phyloP scores from a whole-genome alignment of 1,284 basidiomycete genomes.

The Leccinum griseonigrum region DNA sequence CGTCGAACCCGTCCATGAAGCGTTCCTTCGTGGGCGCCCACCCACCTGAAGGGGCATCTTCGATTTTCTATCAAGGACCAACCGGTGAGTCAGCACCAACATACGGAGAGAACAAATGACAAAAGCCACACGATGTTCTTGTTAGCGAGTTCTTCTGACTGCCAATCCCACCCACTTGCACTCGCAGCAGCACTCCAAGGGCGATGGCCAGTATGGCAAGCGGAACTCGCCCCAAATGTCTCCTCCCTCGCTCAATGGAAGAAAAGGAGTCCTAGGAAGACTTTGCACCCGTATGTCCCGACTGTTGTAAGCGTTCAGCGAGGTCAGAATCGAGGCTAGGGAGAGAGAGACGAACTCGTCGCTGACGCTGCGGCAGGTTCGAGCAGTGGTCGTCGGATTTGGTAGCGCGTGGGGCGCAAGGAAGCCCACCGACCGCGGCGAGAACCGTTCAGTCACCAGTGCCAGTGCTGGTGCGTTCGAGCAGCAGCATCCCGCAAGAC shows the following conservation, averaged over 20 bases:
- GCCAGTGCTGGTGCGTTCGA: constrained; percentile 11
- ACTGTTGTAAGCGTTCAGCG: constrained; percentile 30
- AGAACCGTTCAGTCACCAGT: not conserved
- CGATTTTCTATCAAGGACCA: constrained; percentile 43
- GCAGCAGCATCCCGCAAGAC: constrained; percentile 18
- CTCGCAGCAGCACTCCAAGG: constrained; percentile 29
- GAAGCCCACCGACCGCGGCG: constrained; percentile 19
- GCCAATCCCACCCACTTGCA: constrained; percentile 60
- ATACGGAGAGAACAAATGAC: constrained; percentile 12
- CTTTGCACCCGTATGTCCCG: constrained; percentile 60
- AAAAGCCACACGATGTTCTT: constrained; percentile 48
- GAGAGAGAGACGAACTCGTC: constrained; percentile 10
- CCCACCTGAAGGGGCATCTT: constrained; percentile 55
- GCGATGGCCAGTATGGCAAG: constrained; percentile 54
- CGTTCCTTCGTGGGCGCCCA: constrained; percentile 62
- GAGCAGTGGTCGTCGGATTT: constrained; percentile 6
- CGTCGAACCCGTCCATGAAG: constrained; percentile 62
- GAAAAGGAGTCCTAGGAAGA: constrained; percentile 72
- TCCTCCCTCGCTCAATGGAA: constrained; percentile 67
- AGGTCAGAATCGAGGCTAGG: constrained; percentile 61
- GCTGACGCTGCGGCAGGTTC: constrained; percentile 5
- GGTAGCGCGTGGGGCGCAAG: constrained; percentile 27
- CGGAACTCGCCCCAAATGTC: constrained; percentile 51
- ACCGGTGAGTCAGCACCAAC: not conserved
- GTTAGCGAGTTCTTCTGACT: constrained; percentile 49